Base-by-base conservation (phyloP, 805 yeast species). In the Metschnikowia anglica region DNA sequence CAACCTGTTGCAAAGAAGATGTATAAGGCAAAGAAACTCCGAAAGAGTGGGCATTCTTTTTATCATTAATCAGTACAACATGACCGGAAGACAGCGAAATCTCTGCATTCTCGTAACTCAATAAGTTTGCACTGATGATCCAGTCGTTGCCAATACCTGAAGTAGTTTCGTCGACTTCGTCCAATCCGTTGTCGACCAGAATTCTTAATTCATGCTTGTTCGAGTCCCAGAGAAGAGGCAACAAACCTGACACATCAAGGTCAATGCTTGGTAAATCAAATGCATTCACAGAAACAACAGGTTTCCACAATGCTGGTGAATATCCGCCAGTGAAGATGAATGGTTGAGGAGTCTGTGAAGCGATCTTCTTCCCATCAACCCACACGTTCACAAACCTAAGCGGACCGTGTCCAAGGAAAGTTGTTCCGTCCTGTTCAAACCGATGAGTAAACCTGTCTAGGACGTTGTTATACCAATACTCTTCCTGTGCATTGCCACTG, bases 281-380 rank as follows among this genome's bases (percentile, higher is more conserved):
- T 0, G 95, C 83, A 45, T 80, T 75, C 15, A 76, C 72, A 2
- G 87, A 81, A 5, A 88, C 95, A 47, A 85, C 78, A 3, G 95
- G 88, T 37, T 76, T 72, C 96, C 96, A 88, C 35, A 88, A 65
- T 3, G 83, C 72, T 1, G 96, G 95, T 1, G 89, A 77, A 25
- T 81, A 65, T 2, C 95, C 96, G 5, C 96, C 96, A 1, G 95
- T 80, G 64, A 73, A 88, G 12, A 88, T 74, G 6, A 81, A 77
- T 1, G 91, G 90, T 51, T 77, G 79, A 2, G 96, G 95, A 19
- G 80, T 68, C 21, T 75, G 76, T 3, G 80, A 66, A 2, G 83
- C 83, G 6, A 87, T 75, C 38, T 83, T 72, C 19, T 70, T 52
- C 23, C 77, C 87, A 51, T 81, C 74, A 34, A 83, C 65, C 49